phyloP scores from a whole-genome alignment of 2,329 filamentous ascomycete species.

The Fusarium xylarioides region DNA sequence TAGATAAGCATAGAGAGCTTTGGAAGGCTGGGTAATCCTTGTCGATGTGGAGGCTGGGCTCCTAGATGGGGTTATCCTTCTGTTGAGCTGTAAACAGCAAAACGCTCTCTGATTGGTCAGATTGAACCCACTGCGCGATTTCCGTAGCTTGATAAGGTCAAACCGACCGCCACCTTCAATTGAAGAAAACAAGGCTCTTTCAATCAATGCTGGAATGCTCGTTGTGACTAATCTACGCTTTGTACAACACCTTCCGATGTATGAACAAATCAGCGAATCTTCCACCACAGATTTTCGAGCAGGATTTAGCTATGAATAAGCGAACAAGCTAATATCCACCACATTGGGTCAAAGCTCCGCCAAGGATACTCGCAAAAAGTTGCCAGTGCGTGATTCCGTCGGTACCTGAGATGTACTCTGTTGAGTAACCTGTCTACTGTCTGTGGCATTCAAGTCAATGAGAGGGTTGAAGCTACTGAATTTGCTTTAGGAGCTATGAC shows the following conservation, averaged over 20 bases:
- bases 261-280: background rate
- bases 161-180: too few species aligned
- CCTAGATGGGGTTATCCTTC: background rate
- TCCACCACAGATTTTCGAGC: background rate
- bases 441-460: background rate
- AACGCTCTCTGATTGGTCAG: too few species aligned
- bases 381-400: background rate
- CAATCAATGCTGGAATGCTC: too few species aligned
- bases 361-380: background rate
- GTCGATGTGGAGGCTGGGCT: background rate
- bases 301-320: background rate
- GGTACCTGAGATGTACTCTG: background rate
- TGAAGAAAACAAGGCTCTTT: too few species aligned
- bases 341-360: background rate
- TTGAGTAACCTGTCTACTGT: background rate
- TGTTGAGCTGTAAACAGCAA: too few species aligned
- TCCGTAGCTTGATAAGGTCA: too few species aligned
- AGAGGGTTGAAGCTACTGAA: too few species aligned
- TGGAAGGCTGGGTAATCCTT: background rate
- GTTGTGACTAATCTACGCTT: too few species aligned
- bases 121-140: too few species aligned
- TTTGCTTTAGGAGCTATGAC: background rate
- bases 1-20: background rate
- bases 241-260: too few species aligned
- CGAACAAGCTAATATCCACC: background rate